phyloP scores from a whole-genome alignment of 805 yeast genomes.

The Kazachstania kunashirensis region DNA sequence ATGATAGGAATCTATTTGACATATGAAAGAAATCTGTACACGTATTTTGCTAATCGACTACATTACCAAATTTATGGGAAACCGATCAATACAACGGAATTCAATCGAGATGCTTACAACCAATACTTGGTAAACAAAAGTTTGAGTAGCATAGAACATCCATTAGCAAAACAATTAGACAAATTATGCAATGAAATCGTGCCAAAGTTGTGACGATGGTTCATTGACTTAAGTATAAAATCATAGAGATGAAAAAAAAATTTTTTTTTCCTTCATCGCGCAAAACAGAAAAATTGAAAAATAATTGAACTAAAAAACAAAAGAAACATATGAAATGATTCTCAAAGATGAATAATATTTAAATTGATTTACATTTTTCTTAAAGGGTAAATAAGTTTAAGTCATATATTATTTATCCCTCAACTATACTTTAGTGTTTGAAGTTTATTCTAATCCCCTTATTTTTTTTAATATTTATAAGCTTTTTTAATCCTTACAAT shows the following conservation, averaged over 20 bases:
- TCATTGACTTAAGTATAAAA: too few species aligned
- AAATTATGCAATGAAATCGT: slow-evolving; percentile 18
- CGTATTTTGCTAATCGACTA: slow-evolving; percentile 27
- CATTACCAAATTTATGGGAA: slow-evolving; percentile 26
- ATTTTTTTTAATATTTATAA: too few species aligned
- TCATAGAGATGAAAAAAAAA: too few species aligned
- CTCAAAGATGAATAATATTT: too few species aligned
- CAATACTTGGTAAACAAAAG: slow-evolving; percentile 13
- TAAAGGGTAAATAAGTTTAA: too few species aligned
- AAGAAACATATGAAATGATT: too few species aligned
- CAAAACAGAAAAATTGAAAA: too few species aligned
- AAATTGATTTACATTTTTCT: too few species aligned
- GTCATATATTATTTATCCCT: too few species aligned
- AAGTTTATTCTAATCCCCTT: background rate
- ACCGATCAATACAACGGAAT: slow-evolving; percentile 19
- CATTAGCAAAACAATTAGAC: slow-evolving; percentile 22
- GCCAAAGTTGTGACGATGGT: slow-evolving; percentile 3
- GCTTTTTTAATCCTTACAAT: background rate
- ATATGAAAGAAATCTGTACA: slow-evolving; percentile 23
- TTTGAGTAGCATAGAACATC: slow-evolving; percentile 17
- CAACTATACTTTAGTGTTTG: background rate
- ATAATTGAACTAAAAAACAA: too few species aligned
- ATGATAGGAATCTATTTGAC: slow-evolving; percentile 19
- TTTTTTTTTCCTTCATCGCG: too few species aligned
- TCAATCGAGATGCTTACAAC: slow-evolving; percentile 15